Evolutionary conservation across 1,284 basidiomycete genomes (phyloP).

Genomic region (Mrakiaceae sp.): DNA sequence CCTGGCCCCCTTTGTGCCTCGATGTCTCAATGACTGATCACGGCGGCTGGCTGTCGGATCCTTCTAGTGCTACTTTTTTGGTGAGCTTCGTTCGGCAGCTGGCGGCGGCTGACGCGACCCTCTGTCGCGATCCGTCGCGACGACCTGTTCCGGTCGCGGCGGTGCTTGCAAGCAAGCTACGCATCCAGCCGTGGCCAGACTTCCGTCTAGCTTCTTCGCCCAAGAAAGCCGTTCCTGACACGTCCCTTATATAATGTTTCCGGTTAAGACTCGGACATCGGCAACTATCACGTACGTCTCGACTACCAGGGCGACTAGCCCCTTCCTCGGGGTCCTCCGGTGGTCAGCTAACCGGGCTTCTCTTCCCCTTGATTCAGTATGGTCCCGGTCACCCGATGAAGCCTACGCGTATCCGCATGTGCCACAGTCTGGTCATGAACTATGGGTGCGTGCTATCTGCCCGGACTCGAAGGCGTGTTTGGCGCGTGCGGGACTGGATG

Average conservation of each 20-base stretch:
- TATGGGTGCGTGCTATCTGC: slow-evolving; percentile 47
- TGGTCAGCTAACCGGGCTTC: background rate
- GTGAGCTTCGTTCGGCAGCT: background rate
- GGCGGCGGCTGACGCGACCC: background rate
- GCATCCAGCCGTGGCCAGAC: background rate
- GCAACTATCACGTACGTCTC: slow-evolving; percentile 62
- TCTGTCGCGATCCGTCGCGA: background rate
- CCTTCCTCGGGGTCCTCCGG: too few species aligned
- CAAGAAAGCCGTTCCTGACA: background rate
- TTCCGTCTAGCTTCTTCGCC: background rate
- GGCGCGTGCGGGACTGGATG: slow-evolving; percentile 98
- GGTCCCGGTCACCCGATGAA: slow-evolving; percentile 85
- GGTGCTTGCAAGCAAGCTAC: too few species aligned
- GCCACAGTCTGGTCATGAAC: slow-evolving; percentile 98
- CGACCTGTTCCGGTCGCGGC: background rate
- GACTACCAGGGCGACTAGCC: background rate
- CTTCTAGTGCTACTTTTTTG: slow-evolving; percentile 82
- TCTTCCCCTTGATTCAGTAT: slow-evolving; percentile 40
- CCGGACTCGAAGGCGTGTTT: slow-evolving; percentile 87
- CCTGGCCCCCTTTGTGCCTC: slow-evolving; percentile 4
- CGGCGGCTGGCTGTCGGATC: too few species aligned
- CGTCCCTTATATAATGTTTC: background rate
- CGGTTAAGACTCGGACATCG: slow-evolving; percentile 75
- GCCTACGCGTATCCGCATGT: slow-evolving; percentile 96
- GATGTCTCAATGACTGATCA: background rate